Evolutionary conservation across 495 filamentous ascomycete species (phyloP), one percentile per base, ranked within the genome.

Genomic region (Neurospora sp.): DNA sequence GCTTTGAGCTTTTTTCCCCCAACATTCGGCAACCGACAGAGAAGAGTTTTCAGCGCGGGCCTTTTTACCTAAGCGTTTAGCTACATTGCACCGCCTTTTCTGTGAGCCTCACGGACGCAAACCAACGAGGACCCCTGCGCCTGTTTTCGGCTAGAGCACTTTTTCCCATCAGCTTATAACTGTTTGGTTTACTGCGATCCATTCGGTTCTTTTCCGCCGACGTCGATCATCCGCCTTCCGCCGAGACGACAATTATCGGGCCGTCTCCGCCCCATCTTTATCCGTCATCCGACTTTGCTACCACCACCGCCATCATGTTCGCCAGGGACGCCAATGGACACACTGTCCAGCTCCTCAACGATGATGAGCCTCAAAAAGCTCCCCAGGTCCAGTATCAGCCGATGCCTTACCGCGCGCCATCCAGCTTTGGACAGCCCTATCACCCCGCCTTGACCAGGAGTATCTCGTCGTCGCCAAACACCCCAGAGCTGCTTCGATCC

Each of bases 341-440:
- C 59, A 79, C 80, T 74, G 84, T 88, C 59, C 87, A 86, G 59
- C 80, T 88, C n/a, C 79, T 88, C 38, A 88, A 88, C 80, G 85
- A 87, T 71, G 86, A 88, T 44, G 40, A 70, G 31, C 39, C 37
- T 35, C 70, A 69, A 71, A 18, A 71, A 75, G 59, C 73, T 68
- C 16, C 41, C 38, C 18, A 70, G 65, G 41, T 73, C 70, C 61
- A 74, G 41, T 31, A 22, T 27, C 37, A 72, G 72, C 22, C 37
- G 42, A 48, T 46, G 53, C 53, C 53, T 71, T 59, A 69, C 73
- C 7, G 37, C 70, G 11, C 73, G 70, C 70, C 68, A 74, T 61
- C 20, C 71, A 44, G 42, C 53, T 61, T 39, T 41, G 70, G 42
- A 70, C 72, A 40, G 27, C 71, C 71, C 35, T 39, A 59, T 40